Conservation (phyloP, 352 stramenopile species). For the Pseudoperonospora humuli region DNA sequence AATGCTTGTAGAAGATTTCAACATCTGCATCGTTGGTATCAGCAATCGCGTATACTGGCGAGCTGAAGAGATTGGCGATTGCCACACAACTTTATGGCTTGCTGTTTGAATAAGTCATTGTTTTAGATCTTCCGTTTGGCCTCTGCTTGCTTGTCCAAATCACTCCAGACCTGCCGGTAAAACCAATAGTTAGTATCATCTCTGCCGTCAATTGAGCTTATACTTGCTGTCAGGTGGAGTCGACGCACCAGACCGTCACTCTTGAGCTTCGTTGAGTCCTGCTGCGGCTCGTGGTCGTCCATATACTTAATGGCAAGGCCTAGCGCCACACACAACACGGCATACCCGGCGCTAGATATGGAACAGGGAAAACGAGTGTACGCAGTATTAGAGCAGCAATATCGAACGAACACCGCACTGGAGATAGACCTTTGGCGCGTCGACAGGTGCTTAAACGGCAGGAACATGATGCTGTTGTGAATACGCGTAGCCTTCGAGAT, state of each 20-base stretch:
- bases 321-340: slow-evolving; percentile 48
- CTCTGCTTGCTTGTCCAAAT: slow-evolving; percentile 42
- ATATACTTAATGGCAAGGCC: slow-evolving; percentile 63
- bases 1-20: too few relatives aligned
- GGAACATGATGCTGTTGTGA: too few relatives aligned
- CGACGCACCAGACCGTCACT: slow-evolving; percentile 41
- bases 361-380: not conserved
- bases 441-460: slow-evolving; percentile 60
- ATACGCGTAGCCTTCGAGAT: too few relatives aligned
- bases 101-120: too few relatives aligned
- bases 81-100: too few relatives aligned
- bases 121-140: not conserved
- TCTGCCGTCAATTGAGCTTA: not conserved
- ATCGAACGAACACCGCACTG: not conserved
- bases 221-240: not conserved
- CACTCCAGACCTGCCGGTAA: slow-evolving; percentile 44
- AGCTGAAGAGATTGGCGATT: too few relatives aligned
- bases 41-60: too few relatives aligned
- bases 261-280: slow-evolving; percentile 24
- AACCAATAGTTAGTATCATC: slow-evolving; percentile 9
- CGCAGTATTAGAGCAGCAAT: slow-evolving; percentile 1
- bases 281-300: slow-evolving; percentile 48
- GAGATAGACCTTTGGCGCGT: slow-evolving; percentile 44
- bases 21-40: too few relatives aligned
- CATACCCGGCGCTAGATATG: slow-evolving; percentile 43